Conservation (phyloP, 2,329 filamentous ascomycete genomes). For the Acrocalymma vagum region DNA sequence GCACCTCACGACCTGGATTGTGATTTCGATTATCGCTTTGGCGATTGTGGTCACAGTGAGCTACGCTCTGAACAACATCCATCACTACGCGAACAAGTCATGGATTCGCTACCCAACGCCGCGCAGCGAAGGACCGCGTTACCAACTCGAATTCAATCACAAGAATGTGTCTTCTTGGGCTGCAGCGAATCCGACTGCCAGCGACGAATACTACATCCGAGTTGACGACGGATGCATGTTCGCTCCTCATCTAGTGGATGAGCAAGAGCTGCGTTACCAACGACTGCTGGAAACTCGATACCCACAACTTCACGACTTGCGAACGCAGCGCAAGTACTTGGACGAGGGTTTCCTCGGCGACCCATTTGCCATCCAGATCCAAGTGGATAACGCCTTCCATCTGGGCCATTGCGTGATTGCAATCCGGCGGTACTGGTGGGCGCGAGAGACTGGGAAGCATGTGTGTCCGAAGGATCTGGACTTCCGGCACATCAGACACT, state of each 20-base stretch:
- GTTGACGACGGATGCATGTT: constrained; percentile 25
- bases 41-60: too few relatives aligned
- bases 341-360: too few relatives aligned
- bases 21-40: too few relatives aligned
- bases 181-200: not conserved
- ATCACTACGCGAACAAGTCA: too few relatives aligned
- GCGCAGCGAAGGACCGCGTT: not conserved
- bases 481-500: constrained; percentile 15
- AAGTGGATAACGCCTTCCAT: constrained; percentile 15
- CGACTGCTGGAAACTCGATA: constrained; percentile 14
- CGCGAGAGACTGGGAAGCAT: constrained; percentile 14
- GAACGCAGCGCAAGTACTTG: too few relatives aligned
- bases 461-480: constrained; percentile 19
- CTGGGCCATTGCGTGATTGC: constrained; percentile 19
- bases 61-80: too few relatives aligned
- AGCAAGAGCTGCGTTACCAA: constrained; percentile 18
- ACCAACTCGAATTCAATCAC: constrained; percentile 1
- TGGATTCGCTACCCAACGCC: too few relatives aligned
- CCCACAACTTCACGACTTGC: constrained; percentile 9
- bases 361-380: too few relatives aligned
- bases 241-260: constrained; percentile 9
- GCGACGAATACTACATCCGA: too few relatives aligned
- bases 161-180: constrained; percentile 1
- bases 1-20: too few relatives aligned
- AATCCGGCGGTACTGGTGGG: constrained; percentile 13